A percentile compares a stretch with the other conserved stretches of the same genome.
phyloP scores from a whole-genome alignment of 2,329 filamentous ascomycete genomes.

The Canariomyces notabilis region DNA sequence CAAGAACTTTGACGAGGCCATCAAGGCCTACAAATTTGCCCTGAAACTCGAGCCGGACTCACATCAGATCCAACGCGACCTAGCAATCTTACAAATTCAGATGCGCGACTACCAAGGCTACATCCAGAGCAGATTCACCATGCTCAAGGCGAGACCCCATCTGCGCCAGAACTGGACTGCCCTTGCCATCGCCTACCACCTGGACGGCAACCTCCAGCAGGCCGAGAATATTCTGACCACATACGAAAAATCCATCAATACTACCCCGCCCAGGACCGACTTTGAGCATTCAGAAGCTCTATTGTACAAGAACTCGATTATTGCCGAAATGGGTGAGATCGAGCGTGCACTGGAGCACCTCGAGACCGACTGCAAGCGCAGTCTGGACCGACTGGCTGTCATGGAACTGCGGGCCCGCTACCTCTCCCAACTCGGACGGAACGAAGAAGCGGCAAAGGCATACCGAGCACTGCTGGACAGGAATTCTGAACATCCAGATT shows the following conservation, averaged over 20 bases:
- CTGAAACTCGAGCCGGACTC: conserved; percentile 91
- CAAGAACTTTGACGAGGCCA: conserved; percentile 98
- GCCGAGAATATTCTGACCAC: conserved; percentile 88
- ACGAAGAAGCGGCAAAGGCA: conserved; percentile 73
- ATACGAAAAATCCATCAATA: conserved; percentile 90
- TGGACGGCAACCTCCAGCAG: conserved; percentile 76
- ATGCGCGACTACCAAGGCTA: conserved; percentile 96
- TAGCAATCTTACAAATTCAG: conserved; percentile 89
- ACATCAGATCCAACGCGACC: conserved; percentile 85
- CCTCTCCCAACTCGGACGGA: conserved; percentile 68
- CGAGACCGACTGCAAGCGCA: conserved; percentile 68
- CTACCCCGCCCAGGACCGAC: conserved; percentile 68
- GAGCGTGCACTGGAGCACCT: conserved; percentile 83
- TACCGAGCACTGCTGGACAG: conserved; percentile 78
- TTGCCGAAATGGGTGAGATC: conserved; percentile 81
- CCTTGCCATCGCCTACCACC: conserved; percentile 87
- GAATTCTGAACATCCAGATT: conserved; percentile 80
- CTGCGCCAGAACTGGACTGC: conserved; percentile 94
- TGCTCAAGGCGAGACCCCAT: conserved; percentile 79
- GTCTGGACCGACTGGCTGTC: conserved; percentile 76
- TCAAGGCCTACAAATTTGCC: conserved; percentile 98
- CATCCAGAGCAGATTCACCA: conserved; percentile 78
- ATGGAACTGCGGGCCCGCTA: conserved; percentile 85
- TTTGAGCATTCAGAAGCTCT: conserved; percentile 90
- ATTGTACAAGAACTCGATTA: conserved; percentile 92